phyloP scores from a whole-genome alignment of 2,329 filamentous ascomycete genomes.

The Penicillium hesseltinei region DNA sequence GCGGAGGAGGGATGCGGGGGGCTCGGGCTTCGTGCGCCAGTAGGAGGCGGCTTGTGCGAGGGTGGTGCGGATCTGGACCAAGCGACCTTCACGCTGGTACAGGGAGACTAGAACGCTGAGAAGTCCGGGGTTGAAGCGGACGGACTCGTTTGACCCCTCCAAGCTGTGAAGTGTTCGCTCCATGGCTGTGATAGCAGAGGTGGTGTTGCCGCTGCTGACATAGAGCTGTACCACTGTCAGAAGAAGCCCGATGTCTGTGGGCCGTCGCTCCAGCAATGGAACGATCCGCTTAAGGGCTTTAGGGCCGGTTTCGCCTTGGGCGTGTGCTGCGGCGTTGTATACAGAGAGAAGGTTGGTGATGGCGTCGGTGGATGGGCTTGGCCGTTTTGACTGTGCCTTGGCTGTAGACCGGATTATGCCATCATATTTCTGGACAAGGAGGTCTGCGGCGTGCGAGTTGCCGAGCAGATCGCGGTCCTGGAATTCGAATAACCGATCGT shows the following conservation, averaged over 20 bases:
- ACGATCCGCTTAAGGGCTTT: constrained; percentile 68
- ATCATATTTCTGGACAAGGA: constrained; percentile 60
- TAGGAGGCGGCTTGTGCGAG: constrained; percentile 75
- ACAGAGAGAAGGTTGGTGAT: constrained; percentile 58
- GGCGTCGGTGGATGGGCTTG: constrained; percentile 51
- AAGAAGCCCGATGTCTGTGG: constrained; percentile 75
- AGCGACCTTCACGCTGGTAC: constrained; percentile 73
- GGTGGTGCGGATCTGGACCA: constrained; percentile 67
- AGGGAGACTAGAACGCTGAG: constrained; percentile 77
- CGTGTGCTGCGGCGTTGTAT: constrained; percentile 72
- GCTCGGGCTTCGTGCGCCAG: constrained; percentile 67
- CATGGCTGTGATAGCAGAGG: constrained; percentile 70
- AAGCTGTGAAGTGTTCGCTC: constrained; percentile 72
- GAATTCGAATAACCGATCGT: constrained; percentile 59
- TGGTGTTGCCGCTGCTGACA: constrained; percentile 67
- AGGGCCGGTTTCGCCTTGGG: constrained; percentile 58
- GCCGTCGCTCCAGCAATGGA: constrained; percentile 68
- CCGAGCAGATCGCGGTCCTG: constrained; percentile 55
- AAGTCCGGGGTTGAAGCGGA: constrained; percentile 79
- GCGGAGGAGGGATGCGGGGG: constrained; percentile 66
- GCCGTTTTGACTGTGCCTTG: constrained; percentile 49
- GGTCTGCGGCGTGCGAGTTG: constrained; percentile 56
- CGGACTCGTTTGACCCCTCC: constrained; percentile 65
- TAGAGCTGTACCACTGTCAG: constrained; percentile 82
- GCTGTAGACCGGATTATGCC: constrained; percentile 58